Base-by-base conservation (phyloP, 1,284 basidiomycete genomes). In the Cryptococcus maquisensis region DNA sequence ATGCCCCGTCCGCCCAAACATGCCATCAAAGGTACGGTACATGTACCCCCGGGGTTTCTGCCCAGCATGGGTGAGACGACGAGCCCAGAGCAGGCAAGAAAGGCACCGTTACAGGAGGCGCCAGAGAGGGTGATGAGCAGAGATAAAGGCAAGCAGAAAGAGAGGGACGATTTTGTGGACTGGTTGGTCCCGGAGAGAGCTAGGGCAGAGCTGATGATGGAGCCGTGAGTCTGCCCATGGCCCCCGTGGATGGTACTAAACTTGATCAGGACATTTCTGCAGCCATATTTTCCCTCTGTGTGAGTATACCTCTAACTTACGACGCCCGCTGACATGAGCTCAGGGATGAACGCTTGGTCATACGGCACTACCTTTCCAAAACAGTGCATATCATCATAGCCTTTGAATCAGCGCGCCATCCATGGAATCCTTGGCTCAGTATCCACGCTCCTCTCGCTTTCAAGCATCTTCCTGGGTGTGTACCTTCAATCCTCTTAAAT, bases 361-460 rank as follows among this genome's bases (percentile, higher is more conserved):
- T 74, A 39, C 69, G 67, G n/a, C 72, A 74, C 47, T 74, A 74
- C 52, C 62, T 74, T 13, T 61, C 64, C 1, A 58, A 67, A 28
- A 72, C 71, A 1, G 68, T 72, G 16, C 67, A 70, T 45, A 65
- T 73, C 44, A 73, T 72, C 54, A 63, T 73, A 23, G 72, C 72
- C 1, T 69, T 71, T 43, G 69, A 74, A 37, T 64, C 61, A 3
- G 51, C 58, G 2, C 55, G 58, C 39, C 63, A 59, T 28, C 68
- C 68, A 1, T 73, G 69, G 68, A 74, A 74, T 52, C 72, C 72
- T 1, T 74, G 72, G 72, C 54, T 74, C 7, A 59, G 57, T 2
- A 59, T 72, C 4, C 70, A 73, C 45, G 71, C 71, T 8, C 66
- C 71, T 15, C 54, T 71, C 20, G 72, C 72, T 0, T 74, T 74